A percentile compares a stretch with the other conserved stretches of the same genome.
phyloP scores from a whole-genome alignment of 2,329 filamentous ascomycete species.

The Calonectria pseudoturangicola region DNA sequence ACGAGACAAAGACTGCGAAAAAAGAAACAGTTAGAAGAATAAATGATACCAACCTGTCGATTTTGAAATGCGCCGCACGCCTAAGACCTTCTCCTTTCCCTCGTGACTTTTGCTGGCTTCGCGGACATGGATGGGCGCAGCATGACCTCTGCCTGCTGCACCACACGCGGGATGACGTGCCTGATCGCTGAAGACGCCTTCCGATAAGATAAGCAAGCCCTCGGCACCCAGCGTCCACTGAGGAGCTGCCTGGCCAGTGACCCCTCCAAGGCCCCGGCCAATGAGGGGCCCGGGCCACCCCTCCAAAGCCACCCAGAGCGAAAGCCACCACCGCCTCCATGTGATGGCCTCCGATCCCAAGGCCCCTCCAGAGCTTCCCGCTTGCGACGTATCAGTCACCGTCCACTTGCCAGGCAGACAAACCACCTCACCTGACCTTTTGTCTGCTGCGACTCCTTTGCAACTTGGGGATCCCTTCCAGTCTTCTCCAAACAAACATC shows the following conservation, averaged over 20 bases:
- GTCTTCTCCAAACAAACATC: neutral
- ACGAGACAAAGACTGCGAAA: neutral
- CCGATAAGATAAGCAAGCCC: conserved; percentile 40
- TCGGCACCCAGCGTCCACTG: conserved; percentile 1
- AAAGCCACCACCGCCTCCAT: conserved; percentile 51
- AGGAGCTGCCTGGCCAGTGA: conserved; percentile 17
- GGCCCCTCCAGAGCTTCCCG: conserved; percentile 31
- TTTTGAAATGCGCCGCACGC: too few species aligned
- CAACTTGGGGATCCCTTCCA: neutral
- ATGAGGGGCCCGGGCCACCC: conserved; percentile 48
- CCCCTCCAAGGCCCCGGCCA: conserved; percentile 39
- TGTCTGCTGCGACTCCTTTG: neutral
- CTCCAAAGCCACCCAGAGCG: conserved; percentile 38
- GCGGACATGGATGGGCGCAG: neutral
- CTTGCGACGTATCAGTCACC: conserved; percentile 33
- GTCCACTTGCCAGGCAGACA: conserved; percentile 34
- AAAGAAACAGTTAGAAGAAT: neutral
- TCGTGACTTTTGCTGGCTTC: neutral
- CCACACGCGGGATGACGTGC: conserved; percentile 34
- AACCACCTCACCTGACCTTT: conserved; percentile 19
- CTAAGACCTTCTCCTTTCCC: too few species aligned
- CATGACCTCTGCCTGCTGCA: neutral
- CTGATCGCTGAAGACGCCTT: neutral
- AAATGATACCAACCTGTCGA: conserved; percentile 16
- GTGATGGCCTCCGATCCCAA: conserved; percentile 54